A percentile compares a stretch with the other conserved stretches of the same genome.
These are phyloP conservation scores for Ustilago trichophora DNA, from an alignment of 1,284 basidiomycete species.

Conservation along the genomic window DNA sequence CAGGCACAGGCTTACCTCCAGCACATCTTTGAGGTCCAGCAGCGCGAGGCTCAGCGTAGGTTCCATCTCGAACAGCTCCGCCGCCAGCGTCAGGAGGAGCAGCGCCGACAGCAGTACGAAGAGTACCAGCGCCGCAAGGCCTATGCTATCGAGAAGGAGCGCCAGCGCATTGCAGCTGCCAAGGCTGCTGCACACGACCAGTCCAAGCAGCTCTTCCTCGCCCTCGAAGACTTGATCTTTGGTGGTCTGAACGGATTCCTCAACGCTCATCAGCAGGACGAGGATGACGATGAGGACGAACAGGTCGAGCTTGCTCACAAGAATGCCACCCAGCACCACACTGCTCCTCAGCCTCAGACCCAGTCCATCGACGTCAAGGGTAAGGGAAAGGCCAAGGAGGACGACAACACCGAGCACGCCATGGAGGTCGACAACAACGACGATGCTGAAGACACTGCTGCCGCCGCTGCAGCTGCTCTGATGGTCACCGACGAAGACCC, in stretches of 20 bases:
- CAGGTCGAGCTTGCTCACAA: constrained; percentile 21
- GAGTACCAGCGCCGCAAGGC: constrained; percentile 49
- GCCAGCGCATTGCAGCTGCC: constrained; percentile 33
- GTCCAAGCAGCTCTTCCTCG: constrained; percentile 39
- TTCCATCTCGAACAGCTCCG: constrained; percentile 40
- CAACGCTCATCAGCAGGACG: constrained; percentile 14
- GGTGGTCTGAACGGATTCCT: constrained; percentile 34
- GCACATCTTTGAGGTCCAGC: constrained; percentile 38
- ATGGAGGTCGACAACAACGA: constrained; percentile 31
- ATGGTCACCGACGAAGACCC: constrained; percentile 36
- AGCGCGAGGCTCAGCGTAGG: constrained; percentile 37
- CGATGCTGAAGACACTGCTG: constrained; percentile 1
- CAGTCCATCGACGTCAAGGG: constrained; percentile 23
- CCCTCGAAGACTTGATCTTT: constrained; percentile 40
- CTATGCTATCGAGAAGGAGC: constrained; percentile 41
- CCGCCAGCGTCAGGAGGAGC: constrained; percentile 38
- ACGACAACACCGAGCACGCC: constrained; percentile 4
- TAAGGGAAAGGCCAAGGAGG: constrained; percentile 38
- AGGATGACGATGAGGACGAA: constrained; percentile 15
- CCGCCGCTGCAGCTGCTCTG: constrained; percentile 15
- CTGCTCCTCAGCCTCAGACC: constrained; percentile 6
- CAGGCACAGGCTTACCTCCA: constrained; percentile 41
- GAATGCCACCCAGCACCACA: constrained; percentile 3
- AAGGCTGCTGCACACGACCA: constrained; percentile 26
- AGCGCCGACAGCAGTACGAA: constrained; percentile 35